Evolutionary conservation across 805 yeast species (phyloP).

Genomic region (Metschnikowia matae): DNA sequence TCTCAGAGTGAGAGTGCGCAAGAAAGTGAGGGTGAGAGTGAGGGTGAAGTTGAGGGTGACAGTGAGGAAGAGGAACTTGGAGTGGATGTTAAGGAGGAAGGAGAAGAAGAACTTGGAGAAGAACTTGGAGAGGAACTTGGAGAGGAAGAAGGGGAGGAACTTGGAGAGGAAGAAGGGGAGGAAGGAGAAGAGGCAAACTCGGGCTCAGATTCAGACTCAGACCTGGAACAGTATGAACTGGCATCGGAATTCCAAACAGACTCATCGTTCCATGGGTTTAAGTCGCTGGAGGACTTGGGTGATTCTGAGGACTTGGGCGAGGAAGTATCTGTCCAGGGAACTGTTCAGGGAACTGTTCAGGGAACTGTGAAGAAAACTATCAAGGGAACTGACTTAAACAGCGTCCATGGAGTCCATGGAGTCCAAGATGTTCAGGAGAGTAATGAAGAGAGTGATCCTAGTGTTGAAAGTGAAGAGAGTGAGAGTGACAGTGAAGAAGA

Average conservation of each 20-base stretch:
- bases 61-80: too few relatives aligned
- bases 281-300: neutral
- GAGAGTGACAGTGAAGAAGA: constrained; percentile 24
- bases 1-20: too few relatives aligned
- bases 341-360: too few relatives aligned
- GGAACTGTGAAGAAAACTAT: too few relatives aligned
- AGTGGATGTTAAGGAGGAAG: neutral
- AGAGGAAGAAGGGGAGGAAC: neutral
- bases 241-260: constrained; percentile 30
- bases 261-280: constrained; percentile 12
- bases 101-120: neutral
- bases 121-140: neutral
- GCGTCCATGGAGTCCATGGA: too few relatives aligned
- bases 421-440: too few relatives aligned
- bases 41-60: too few relatives aligned
- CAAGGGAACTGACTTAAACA: too few relatives aligned
- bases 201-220: constrained; percentile 11
- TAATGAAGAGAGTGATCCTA: constrained; percentile 2
- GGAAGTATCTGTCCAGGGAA: neutral
- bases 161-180: neutral
- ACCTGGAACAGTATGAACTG: constrained; percentile 25
- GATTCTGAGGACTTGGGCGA: constrained; percentile 5
- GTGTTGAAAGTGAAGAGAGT: constrained; percentile 10
- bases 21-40: too few relatives aligned
- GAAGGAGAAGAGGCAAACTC: neutral